Evolutionary conservation across 2,329 filamentous ascomycete genomes (phyloP), one percentile per base, ranked within the genome.

Genomic region (Cladosporium halotolerans): DNA sequence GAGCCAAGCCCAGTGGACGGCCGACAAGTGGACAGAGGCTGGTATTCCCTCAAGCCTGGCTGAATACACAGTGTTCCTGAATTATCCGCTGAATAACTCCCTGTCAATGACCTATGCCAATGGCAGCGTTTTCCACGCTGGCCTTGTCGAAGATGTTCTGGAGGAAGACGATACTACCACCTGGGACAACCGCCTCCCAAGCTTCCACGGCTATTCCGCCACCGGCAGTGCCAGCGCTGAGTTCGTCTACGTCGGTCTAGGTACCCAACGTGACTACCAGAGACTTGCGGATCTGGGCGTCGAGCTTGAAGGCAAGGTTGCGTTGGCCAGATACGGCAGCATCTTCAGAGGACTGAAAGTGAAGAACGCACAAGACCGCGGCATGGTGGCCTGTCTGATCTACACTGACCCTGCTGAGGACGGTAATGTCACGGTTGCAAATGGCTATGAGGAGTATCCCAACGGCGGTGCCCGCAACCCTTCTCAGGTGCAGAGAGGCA

Each of bases 41-140:
- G 73, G 73, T 32, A 63, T 76, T 28, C 66, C 64, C 58, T 66
- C 66, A 11, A 68, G 72, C 56, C 64, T 68, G 1, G 65, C 63
- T 28, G 51, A 67, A 61, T 40, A 63, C 57, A 71, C 75, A 56
- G 65, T 73, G 9, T 76, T 72, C 57, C 62, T 74, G 57, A 75
- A 76, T 57, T 76, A 76, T 45, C 74, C 74, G 2, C 62, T 68
- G 36, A 68, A 68, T 41, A 72, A 75, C 51, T 67, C 73, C 2
- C 57, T 76, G 51, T 69, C 68, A 49, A 72, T 52, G 65, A 73
- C 57, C 66, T 68, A 61, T 58, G 13, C 52, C 81, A 78, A 60
- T 89, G 88, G 85, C 75, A 83, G 60, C 79, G 85, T 62, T 87
- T 86, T 73, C 86, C 87, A 8, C 72, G 90, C 39, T 68, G 71